A percentile compares a stretch with the other conserved stretches of the same genome.
Conservation (phyloP, 2,329 filamentous ascomycete genomes). For the Pezicula radicicola region DNA sequence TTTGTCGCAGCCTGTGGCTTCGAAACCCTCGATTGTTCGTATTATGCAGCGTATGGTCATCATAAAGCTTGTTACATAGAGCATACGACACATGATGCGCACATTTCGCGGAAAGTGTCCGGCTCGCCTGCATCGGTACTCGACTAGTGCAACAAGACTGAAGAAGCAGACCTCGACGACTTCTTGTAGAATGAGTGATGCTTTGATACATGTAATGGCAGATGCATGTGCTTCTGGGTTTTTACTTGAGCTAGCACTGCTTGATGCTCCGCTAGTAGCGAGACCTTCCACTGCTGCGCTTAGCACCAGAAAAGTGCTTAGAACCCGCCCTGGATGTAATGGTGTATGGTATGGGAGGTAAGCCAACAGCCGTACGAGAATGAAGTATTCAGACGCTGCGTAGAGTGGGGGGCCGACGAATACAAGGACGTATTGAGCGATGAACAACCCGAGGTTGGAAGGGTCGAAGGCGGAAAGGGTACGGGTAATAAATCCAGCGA, state of each 20-base stretch:
- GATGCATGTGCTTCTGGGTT: conserved; percentile 16
- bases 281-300: conserved; percentile 31
- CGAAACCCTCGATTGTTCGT: conserved; percentile 31
- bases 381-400: conserved; percentile 33
- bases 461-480: conserved; percentile 3
- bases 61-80: conserved; percentile 32
- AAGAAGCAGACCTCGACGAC: conserved; percentile 27
- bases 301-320: conserved; percentile 33
- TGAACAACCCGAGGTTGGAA: conserved; percentile 27
- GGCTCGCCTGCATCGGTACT: conserved; percentile 24
- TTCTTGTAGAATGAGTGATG: conserved; percentile 28
- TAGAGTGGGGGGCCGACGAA: conserved; percentile 33
- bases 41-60: conserved; percentile 32
- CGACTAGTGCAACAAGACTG: conserved; percentile 10
- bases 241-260: conserved; percentile 16
- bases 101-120: conserved; percentile 27
- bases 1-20: conserved; percentile 13
- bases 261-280: conserved; percentile 29
- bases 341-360: conserved; percentile 36
- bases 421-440: conserved; percentile 32
- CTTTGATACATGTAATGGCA: conserved; percentile 25
- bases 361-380: conserved; percentile 33
- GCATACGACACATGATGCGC: conserved; percentile 27
- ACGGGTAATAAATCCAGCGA: too few relatives aligned
- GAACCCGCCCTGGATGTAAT: conserved; percentile 31